Evolutionary conservation across 163 green algal genomes (phyloP).

Genomic region (Scenedesmus sp.): DNA sequence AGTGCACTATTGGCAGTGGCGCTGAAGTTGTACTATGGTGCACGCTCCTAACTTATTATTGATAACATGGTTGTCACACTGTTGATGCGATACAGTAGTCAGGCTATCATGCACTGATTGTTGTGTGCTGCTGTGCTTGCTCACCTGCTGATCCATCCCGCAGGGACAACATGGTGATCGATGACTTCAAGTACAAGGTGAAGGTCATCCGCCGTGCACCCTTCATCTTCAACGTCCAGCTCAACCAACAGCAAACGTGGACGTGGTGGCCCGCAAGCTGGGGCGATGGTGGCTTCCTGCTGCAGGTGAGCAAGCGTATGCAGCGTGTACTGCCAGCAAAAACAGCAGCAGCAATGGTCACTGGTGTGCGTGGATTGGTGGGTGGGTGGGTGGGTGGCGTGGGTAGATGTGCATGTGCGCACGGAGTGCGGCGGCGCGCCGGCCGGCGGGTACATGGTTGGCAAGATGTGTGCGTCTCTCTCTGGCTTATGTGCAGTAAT

Average conservation of each 20-base stretch:
- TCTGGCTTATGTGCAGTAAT: no score
- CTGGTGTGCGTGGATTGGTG: no score
- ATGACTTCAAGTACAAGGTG: constrained; percentile 89
- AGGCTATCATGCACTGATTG: neutral
- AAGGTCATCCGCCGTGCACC: constrained; percentile 69
- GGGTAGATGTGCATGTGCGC: no score
- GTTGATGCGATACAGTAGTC: neutral
- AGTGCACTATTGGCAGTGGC: neutral
- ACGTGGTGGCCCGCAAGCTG: constrained; percentile 91
- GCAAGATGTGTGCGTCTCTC: no score
- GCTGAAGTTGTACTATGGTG: neutral
- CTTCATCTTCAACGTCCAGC: constrained; percentile 60
- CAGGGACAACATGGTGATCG: constrained; percentile 86
- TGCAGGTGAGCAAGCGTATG: constrained; percentile 80
- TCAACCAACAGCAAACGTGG: constrained; percentile 77
- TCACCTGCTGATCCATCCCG: constrained; percentile 50
- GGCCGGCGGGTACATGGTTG: no score
- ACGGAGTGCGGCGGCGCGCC: no score
- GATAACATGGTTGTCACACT: neutral
- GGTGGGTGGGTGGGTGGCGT: no score
- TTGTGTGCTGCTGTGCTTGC: neutral
- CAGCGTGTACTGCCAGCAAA: constrained; percentile 72
- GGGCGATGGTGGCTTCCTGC: constrained; percentile 93
- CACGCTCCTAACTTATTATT: no score
- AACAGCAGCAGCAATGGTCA: neutral